Conservation (phyloP, 371 early-diverging fungal species). For the Mortierella sp. region DNA sequence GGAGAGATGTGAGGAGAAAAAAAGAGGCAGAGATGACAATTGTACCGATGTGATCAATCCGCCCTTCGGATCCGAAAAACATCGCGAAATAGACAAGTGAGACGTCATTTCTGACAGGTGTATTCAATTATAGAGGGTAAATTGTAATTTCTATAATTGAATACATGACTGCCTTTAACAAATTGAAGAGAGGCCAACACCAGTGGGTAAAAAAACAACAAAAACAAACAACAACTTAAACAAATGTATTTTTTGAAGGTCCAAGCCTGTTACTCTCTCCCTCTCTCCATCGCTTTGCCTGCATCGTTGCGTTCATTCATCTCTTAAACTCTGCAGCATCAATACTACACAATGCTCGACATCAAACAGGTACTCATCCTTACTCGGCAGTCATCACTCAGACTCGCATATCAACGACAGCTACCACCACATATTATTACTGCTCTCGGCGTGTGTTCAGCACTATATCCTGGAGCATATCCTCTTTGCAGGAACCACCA, state of each 20-base stretch:
- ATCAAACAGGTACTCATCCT: slow-evolving; percentile 58
- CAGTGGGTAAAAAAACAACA: background rate
- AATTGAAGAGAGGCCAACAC: background rate
- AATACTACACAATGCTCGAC: slow-evolving; percentile 50
- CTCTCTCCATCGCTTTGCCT: background rate
- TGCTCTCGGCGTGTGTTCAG: too few species aligned
- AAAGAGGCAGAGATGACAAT: slow-evolving; percentile 11
- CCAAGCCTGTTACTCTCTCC: background rate
- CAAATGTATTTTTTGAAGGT: slow-evolving; percentile 3
- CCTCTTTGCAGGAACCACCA: background rate
- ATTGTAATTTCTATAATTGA: background rate
- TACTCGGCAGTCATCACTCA: background rate
- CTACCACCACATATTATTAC: too few species aligned
- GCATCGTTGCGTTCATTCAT: slow-evolving; percentile 10
- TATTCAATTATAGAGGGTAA: background rate
- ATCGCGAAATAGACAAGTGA: background rate
- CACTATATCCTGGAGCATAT: background rate
- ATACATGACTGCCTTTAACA: background rate
- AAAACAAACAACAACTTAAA: slow-evolving; percentile 23
- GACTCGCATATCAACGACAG: background rate
- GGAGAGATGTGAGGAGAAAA: slow-evolving; percentile 6
- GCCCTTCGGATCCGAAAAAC: slow-evolving; percentile 36
- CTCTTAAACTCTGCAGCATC: slow-evolving; percentile 5
- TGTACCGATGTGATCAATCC: slow-evolving; percentile 1
- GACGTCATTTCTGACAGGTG: background rate